A percentile compares a stretch with the other conserved stretches of the same genome.
These are phyloP conservation scores for Penicillium longicatenatum DNA, from an alignment of 495 filamentous ascomycete genomes.

Conservation along the genomic window DNA sequence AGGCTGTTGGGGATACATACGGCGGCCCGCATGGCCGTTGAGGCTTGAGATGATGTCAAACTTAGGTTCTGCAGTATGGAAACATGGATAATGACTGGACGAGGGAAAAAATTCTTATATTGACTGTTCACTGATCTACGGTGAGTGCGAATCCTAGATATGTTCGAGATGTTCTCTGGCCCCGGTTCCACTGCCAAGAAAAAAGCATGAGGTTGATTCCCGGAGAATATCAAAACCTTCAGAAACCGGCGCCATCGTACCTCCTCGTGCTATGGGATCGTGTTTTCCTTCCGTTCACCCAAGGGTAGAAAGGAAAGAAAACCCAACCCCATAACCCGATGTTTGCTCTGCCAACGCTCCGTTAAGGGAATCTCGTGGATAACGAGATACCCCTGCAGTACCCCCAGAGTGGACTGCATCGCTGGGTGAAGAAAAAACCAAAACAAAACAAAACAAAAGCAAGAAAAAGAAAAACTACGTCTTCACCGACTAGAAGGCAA, in stretches of 20 bases:
- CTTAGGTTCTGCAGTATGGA: too few species aligned
- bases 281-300: constrained; percentile 1
- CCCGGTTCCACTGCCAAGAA: constrained; percentile 58
- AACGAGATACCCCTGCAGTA: constrained; percentile 63
- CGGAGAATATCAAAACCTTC: constrained; percentile 38
- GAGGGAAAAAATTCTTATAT: background rate
- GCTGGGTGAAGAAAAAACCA: constrained; percentile 48
- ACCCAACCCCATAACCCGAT: constrained; percentile 15
- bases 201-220: constrained; percentile 8
- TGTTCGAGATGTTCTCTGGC: constrained; percentile 77
- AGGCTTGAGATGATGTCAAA: constrained; percentile 4
- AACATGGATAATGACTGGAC: background rate
- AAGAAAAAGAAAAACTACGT: constrained; percentile 11
- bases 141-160: constrained; percentile 4
- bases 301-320: constrained; percentile 12
- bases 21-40: constrained; percentile 8
- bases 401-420: constrained; percentile 68
- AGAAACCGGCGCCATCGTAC: constrained; percentile 67
- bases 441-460: constrained; percentile 11
- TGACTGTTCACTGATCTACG: constrained; percentile 12
- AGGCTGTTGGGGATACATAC: background rate
- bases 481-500: constrained; percentile 11
- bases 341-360: constrained; percentile 74
- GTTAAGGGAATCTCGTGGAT: constrained; percentile 61
- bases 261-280: constrained; percentile 41